Evolutionary conservation across 2,329 filamentous ascomycete genomes (phyloP).

Genomic region (Cladophialophora exuberans): DNA sequence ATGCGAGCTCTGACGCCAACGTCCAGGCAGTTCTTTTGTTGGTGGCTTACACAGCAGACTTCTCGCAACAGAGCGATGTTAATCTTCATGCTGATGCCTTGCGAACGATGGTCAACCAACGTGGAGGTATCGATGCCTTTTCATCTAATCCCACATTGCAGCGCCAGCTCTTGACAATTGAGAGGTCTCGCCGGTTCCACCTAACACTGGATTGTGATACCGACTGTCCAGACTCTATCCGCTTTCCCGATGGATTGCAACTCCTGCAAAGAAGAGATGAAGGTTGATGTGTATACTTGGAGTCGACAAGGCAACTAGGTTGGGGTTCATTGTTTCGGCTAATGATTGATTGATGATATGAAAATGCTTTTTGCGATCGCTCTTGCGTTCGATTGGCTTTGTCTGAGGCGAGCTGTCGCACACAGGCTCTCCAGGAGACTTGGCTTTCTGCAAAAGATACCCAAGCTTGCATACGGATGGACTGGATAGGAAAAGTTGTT

Average conservation of each 20-base stretch:
- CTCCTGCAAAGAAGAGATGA: neutral
- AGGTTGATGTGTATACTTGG: neutral
- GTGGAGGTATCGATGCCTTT: constrained; percentile 27
- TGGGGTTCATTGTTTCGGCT: too few species aligned
- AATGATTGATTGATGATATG: too few species aligned
- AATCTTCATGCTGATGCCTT: constrained; percentile 28
- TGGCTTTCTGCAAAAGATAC: too few species aligned
- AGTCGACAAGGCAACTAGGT: neutral
- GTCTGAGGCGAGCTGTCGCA: too few species aligned
- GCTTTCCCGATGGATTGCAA: constrained; percentile 24
- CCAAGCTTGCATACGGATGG: too few species aligned
- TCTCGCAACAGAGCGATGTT: constrained; percentile 22
- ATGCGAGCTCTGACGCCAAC: constrained; percentile 29
- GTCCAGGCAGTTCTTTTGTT: constrained; percentile 32
- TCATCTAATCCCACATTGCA: constrained; percentile 24
- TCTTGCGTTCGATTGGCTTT: too few species aligned
- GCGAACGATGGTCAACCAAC: constrained; percentile 29
- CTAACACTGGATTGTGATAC: constrained; percentile 25
- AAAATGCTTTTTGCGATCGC: too few species aligned
- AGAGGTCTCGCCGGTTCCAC: constrained; percentile 23
- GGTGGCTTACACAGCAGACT: constrained; percentile 31
- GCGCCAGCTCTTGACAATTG: constrained; percentile 24
- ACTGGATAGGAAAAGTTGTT: too few species aligned
- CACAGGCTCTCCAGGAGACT: too few species aligned
- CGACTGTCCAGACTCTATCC: constrained; percentile 14